Percentiles rank a stretch among this genome's conserved stretches.
Conservation (phyloP, 306 rosid genomes). For the Casuarina equisetifolia region DNA sequence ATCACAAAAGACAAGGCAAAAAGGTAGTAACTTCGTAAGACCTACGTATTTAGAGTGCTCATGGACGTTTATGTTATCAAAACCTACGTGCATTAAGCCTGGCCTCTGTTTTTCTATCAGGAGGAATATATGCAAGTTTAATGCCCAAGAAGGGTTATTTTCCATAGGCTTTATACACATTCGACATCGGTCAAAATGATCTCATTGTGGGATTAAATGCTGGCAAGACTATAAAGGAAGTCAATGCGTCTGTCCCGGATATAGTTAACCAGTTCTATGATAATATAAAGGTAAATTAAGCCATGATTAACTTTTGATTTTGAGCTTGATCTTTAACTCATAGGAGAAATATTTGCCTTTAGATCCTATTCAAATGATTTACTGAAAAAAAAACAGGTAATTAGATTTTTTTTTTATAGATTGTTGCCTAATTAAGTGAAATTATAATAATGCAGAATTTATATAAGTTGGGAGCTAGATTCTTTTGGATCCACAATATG, state of each 20-base stretch:
- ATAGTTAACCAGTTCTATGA: slow-evolving; percentile 29
- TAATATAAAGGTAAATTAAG: slow-evolving; percentile 39
- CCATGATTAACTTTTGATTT: background rate
- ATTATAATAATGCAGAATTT: slow-evolving; percentile 15
- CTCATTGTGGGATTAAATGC: slow-evolving; percentile 6
- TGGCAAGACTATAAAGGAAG: slow-evolving; percentile 27
- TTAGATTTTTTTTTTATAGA: background rate
- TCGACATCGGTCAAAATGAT: slow-evolving; percentile 37
- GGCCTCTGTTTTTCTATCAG: background rate
- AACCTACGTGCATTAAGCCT: background rate
- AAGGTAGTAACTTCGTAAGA: background rate
- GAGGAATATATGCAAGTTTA: slow-evolving; percentile 8
- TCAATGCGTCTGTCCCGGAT: slow-evolving; percentile 41
- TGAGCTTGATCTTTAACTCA: background rate
- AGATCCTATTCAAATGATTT: background rate
- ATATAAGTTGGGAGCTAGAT: slow-evolving; percentile 34
- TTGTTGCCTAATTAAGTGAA: too few relatives aligned
- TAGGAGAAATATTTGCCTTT: background rate
- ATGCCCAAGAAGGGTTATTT: slow-evolving; percentile 10
- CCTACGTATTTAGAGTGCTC: too few relatives aligned
- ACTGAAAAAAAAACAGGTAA: background rate
- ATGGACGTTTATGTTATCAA: background rate
- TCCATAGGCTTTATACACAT: slow-evolving; percentile 31
- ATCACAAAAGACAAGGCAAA: background rate
- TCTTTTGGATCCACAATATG: slow-evolving; percentile 42